These are phyloP conservation scores for Notholithocarpus densiflorus DNA, from an alignment of 306 rosid species.

Conservation along the genomic window DNA sequence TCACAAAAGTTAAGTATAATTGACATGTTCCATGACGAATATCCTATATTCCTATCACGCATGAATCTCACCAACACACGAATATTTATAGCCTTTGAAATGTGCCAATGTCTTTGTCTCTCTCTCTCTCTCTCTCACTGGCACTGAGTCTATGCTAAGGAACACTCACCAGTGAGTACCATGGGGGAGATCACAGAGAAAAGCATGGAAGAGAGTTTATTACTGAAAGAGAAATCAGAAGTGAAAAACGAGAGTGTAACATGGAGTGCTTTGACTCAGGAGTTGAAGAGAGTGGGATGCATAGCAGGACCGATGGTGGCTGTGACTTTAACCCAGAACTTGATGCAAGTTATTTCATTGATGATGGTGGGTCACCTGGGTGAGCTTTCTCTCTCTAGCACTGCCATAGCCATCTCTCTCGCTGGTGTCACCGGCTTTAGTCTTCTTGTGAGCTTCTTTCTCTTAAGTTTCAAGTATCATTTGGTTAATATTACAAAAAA, in stretches of 20 bases:
- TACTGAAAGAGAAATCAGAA: too few relatives aligned
- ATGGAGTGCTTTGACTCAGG: constrained; percentile 28
- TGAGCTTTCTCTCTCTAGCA: constrained; percentile 52
- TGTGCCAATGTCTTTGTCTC: too few relatives aligned
- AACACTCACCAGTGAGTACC: too few relatives aligned
- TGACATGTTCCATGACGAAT: too few relatives aligned
- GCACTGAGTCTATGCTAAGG: too few relatives aligned
- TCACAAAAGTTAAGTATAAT: too few relatives aligned
- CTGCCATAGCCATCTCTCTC: constrained; percentile 50
- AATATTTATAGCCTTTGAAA: too few relatives aligned
- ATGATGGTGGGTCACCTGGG: constrained; percentile 65
- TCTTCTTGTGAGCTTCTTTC: constrained; percentile 34
- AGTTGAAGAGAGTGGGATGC: constrained; percentile 40
- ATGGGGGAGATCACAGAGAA: too few relatives aligned
- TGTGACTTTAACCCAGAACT: constrained; percentile 37
- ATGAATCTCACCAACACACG: too few relatives aligned
- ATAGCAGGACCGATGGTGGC: constrained; percentile 57
- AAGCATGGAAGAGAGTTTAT: too few relatives aligned
- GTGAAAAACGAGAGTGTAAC: neutral
- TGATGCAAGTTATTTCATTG: constrained; percentile 46
- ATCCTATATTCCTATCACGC: too few relatives aligned
- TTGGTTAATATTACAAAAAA: neutral
- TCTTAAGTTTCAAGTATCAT: neutral
- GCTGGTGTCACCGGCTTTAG: constrained; percentile 55
- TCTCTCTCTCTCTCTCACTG: too few relatives aligned